These are phyloP conservation scores for Geopyxis carbonaria DNA, from an alignment of 495 filamentous ascomycete genomes.

Conservation along the genomic window DNA sequence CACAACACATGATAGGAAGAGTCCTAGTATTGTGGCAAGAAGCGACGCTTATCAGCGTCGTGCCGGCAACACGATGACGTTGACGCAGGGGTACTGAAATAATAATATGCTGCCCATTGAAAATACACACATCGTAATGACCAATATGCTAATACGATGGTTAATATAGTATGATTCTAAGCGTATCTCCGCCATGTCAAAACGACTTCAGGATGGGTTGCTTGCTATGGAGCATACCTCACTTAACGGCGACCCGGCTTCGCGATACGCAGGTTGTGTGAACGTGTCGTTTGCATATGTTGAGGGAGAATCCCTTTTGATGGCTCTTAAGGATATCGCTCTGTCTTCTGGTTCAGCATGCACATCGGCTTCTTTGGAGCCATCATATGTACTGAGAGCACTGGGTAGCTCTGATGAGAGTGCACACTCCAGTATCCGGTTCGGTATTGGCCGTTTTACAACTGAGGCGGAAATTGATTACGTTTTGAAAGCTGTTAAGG, in stretches of 20 bases:
- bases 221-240: conserved; percentile 78
- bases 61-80: conserved; percentile 6
- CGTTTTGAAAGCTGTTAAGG: conserved; percentile 81
- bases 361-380: conserved; percentile 90
- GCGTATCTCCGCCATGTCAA: conserved; percentile 62
- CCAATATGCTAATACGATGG: not conserved
- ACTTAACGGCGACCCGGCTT: conserved; percentile 69
- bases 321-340: conserved; percentile 96
- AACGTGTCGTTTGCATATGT: conserved; percentile 98
- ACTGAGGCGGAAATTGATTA: conserved; percentile 94
- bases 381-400: conserved; percentile 85
- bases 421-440: conserved; percentile 92
- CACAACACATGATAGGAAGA: conserved; percentile 40
- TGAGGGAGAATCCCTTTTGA: conserved; percentile 90
- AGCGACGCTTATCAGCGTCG: conserved; percentile 4
- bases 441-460: conserved; percentile 93
- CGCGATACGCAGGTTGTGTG: conserved; percentile 89
- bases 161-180: conserved; percentile 70
- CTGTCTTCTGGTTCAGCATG: conserved; percentile 93
- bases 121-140: not conserved
- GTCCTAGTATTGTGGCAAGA: conserved; percentile 31
- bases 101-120: no score
- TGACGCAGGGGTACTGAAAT: conserved; percentile 13
- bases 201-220: conserved; percentile 63
- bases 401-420: conserved; percentile 92